Evolutionary conservation across 2,329 filamentous ascomycete species (phyloP).

Genomic region (Lecanicillium sp.): DNA sequence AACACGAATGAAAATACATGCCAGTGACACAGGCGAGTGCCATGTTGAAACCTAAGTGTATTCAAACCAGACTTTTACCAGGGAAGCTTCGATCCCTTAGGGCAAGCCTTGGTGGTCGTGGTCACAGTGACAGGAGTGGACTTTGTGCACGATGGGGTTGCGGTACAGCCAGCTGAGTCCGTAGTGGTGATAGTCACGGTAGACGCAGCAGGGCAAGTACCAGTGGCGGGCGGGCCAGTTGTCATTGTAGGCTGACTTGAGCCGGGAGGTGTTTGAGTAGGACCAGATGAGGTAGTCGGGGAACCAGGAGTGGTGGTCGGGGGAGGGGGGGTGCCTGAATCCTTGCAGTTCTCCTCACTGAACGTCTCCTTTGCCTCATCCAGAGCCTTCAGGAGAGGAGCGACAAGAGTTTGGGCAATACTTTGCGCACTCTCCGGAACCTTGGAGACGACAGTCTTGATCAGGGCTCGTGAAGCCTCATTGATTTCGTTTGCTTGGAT

Average conservation of each 20-base stretch:
- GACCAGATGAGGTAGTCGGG: constrained; percentile 1
- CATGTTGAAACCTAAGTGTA: too few species aligned
- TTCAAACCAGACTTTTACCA: too few species aligned
- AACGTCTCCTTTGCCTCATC: constrained; percentile 16
- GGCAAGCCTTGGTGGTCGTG: constrained; percentile 6
- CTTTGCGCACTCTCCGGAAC: constrained; percentile 19
- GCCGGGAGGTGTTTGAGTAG: constrained; percentile 4
- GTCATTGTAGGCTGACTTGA: too few species aligned
- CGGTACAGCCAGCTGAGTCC: constrained; percentile 5
- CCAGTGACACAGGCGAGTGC: too few species aligned
- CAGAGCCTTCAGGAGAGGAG: constrained; percentile 16
- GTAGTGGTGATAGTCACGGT: constrained; percentile 7
- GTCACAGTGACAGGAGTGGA: constrained; percentile 4
- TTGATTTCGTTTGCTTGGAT: constrained; percentile 16
- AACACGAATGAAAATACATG: too few species aligned
- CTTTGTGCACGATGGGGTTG: constrained; percentile 7
- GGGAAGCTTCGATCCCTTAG: constrained; percentile 7
- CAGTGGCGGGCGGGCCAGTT: too few species aligned
- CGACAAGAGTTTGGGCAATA: constrained; percentile 18
- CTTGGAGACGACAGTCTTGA: constrained; percentile 20
- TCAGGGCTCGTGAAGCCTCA: constrained; percentile 17
- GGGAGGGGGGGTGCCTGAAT: constrained; percentile 6
- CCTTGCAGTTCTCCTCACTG: constrained; percentile 20
- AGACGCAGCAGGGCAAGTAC: constrained; percentile 6
- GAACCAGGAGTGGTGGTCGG: constrained; percentile 5